These are phyloP conservation scores for Aspergillus hortae DNA, from an alignment of 2,329 filamentous ascomycete genomes.

Conservation along the genomic window DNA sequence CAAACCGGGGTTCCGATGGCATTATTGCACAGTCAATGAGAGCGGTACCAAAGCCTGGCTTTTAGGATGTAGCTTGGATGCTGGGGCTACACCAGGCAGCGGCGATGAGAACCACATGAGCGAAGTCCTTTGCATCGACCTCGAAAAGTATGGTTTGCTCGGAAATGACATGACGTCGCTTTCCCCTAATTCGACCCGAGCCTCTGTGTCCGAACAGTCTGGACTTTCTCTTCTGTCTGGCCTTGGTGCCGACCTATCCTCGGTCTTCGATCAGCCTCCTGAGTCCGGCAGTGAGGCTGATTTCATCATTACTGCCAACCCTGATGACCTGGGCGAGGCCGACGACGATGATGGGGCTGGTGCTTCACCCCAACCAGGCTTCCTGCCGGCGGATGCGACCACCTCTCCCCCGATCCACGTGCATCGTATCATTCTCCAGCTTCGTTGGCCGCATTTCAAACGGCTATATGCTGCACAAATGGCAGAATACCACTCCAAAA, in stretches of 20 bases:
- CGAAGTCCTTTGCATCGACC: constrained; percentile 89
- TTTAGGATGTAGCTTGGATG: constrained; percentile 82
- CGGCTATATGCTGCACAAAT: constrained; percentile 90
- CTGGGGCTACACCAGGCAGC: constrained; percentile 61
- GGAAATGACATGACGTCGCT: constrained; percentile 69
- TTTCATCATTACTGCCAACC: constrained; percentile 83
- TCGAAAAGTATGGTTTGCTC: constrained; percentile 85
- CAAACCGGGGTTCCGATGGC: constrained; percentile 88
- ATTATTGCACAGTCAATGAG: constrained; percentile 94
- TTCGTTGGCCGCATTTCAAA: constrained; percentile 94
- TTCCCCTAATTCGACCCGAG: constrained; percentile 44
- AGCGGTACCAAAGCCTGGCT: constrained; percentile 96
- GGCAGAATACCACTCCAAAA: constrained; percentile 94
- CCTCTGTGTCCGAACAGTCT: constrained; percentile 53
- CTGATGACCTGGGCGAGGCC: constrained; percentile 57
- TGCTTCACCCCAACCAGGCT: constrained; percentile 27
- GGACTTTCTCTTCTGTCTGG: constrained; percentile 51
- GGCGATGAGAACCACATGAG: constrained; percentile 88
- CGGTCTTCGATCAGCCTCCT: constrained; percentile 80
- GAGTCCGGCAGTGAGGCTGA: constrained; percentile 84
- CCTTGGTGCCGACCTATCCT: constrained; percentile 82
- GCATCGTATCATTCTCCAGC: constrained; percentile 88
- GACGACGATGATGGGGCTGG: constrained; percentile 53
- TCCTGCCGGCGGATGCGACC: constrained; percentile 33
- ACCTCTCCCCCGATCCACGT: constrained; percentile 87